These are phyloP conservation scores for Knufia fluminis DNA, from an alignment of 2,329 filamentous ascomycete species.

Conservation along the genomic window DNA sequence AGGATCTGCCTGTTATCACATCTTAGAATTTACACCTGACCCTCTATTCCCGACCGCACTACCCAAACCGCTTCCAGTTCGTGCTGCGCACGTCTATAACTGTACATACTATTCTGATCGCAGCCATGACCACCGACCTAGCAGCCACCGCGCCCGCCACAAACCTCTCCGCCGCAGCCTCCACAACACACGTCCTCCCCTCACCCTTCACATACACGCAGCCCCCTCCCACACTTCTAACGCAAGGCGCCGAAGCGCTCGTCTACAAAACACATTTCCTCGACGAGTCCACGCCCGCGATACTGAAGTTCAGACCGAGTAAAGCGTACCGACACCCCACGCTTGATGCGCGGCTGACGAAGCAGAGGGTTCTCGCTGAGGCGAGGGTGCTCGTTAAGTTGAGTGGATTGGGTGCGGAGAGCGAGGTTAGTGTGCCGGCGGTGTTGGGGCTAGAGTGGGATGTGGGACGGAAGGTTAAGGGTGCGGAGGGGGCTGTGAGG, in stretches of 20 bases:
- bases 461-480: slow-evolving; percentile 27
- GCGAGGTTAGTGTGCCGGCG: slow-evolving; percentile 64
- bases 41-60: too few relatives aligned
- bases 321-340: slow-evolving; percentile 88
- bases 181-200: slow-evolving; percentile 43
- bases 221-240: slow-evolving; percentile 59
- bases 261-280: slow-evolving; percentile 84
- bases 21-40: not conserved
- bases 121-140: too few relatives aligned
- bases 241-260: slow-evolving; percentile 91
- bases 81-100: not conserved
- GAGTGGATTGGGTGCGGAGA: slow-evolving; percentile 46
- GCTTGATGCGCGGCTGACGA: slow-evolving; percentile 79
- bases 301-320: slow-evolving; percentile 81
- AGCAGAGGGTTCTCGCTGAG: slow-evolving; percentile 78
- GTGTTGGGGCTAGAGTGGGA: slow-evolving; percentile 61
- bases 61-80: too few relatives aligned
- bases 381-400: slow-evolving; percentile 76
- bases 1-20: not conserved
- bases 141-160: not conserved
- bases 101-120: too few relatives aligned
- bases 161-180: not conserved
- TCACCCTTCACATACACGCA: slow-evolving; percentile 55
- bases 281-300: slow-evolving; percentile 55
- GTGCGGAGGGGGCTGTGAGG: slow-evolving; percentile 25